These are phyloP conservation scores for Roridomyces roridus DNA, from an alignment of 768 basidiomycete genomes.

Conservation along the genomic window DNA sequence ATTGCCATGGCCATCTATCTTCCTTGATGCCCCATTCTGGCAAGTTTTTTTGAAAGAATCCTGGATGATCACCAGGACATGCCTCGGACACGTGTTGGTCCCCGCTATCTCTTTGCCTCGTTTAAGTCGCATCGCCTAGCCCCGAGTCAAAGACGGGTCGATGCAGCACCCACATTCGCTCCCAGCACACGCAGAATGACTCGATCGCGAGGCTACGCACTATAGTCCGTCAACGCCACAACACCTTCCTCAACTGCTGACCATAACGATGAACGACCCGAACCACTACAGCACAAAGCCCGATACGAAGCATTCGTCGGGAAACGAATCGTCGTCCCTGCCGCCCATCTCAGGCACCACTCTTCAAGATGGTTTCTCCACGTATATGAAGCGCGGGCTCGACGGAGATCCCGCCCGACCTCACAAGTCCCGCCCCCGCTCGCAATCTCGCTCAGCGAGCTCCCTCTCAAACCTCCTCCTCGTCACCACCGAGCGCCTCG, in stretches of 20 bases:
- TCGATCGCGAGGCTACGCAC: slow-evolving; percentile 6
- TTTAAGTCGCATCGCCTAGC: slow-evolving; percentile 13
- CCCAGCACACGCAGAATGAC: slow-evolving; percentile 11
- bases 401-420: not conserved
- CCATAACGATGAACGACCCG: slow-evolving; percentile 9
- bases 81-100: slow-evolving; percentile 12
- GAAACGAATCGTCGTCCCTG: slow-evolving; percentile 2
- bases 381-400: slow-evolving; percentile 1
- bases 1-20: slow-evolving; percentile 4
- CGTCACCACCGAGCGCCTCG: slow-evolving; percentile 21
- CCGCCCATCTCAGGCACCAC: slow-evolving; percentile 6
- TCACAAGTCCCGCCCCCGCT: slow-evolving; percentile 13
- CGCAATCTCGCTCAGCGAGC: slow-evolving; percentile 19
- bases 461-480: slow-evolving; percentile 20
- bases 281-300: not conserved
- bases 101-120: slow-evolving; percentile 14
- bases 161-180: slow-evolving; percentile 9
- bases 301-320: not conserved
- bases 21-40: slow-evolving; percentile 1
- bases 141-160: slow-evolving; percentile 1
- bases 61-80: slow-evolving; percentile 19
- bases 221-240: slow-evolving; percentile 3
- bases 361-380: slow-evolving; percentile 7
- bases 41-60: not conserved
- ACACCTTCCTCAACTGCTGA: not conserved